Conservation (phyloP, 2,329 filamentous ascomycete species). For the Didymellaceae sp. region DNA sequence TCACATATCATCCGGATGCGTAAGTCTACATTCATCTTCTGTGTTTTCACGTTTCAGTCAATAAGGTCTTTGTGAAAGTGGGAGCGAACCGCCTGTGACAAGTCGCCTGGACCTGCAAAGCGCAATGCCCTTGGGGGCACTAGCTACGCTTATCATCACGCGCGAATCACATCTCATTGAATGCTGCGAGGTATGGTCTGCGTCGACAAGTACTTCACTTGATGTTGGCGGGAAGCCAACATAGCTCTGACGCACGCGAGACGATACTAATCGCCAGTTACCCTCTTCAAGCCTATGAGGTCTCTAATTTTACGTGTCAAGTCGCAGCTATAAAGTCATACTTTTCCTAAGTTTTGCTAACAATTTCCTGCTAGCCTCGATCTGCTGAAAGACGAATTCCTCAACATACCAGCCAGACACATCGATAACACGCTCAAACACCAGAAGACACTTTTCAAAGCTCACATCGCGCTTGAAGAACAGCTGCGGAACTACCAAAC, state of each 20-base stretch:
- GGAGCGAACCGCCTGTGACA: too few species aligned
- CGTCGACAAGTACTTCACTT: background rate
- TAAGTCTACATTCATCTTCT: constrained; percentile 29
- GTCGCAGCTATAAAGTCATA: too few species aligned
- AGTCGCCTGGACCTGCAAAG: background rate
- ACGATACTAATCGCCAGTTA: background rate
- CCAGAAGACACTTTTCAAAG: constrained; percentile 48
- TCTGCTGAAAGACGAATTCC: constrained; percentile 53
- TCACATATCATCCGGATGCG: constrained; percentile 33
- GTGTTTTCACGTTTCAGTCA: background rate
- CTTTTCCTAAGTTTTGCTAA: constrained; percentile 12
- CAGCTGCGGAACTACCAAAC: constrained; percentile 34
- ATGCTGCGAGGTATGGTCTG: background rate
- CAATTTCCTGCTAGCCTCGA: constrained; percentile 26
- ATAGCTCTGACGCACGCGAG: background rate
- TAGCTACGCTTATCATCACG: too few species aligned
- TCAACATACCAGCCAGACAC: constrained; percentile 44
- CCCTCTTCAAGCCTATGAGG: background rate
- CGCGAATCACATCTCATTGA: too few species aligned
- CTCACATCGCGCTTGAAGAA: constrained; percentile 44
- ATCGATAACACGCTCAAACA: constrained; percentile 41
- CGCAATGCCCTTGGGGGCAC: background rate
- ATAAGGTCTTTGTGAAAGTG: too few species aligned
- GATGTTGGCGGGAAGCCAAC: background rate
- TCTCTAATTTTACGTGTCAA: background rate